Conservation (phyloP, 148 eudicot genomes). For the Simmondsia chinensis region DNA sequence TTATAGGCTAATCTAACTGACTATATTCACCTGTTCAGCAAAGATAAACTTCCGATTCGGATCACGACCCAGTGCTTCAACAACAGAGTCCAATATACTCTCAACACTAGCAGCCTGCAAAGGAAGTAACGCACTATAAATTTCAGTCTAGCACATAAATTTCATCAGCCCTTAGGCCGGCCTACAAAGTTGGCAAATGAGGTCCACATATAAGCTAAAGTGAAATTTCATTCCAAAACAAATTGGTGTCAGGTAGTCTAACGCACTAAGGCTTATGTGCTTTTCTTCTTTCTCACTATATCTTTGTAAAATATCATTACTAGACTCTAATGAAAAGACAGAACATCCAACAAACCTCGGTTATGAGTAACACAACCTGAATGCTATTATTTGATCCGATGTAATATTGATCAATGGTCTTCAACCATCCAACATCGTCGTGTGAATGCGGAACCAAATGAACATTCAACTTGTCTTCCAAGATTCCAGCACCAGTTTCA, state of each 20-base stretch:
- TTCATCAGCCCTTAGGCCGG: too few relatives aligned
- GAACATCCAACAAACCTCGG: background rate
- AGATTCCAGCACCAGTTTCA: conserved; percentile 44
- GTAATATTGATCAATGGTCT: conserved; percentile 94
- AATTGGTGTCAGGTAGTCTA: too few relatives aligned
- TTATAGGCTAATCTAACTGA: too few relatives aligned
- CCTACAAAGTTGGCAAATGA: too few relatives aligned
- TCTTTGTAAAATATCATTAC: too few relatives aligned
- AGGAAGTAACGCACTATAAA: background rate
- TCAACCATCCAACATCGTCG: conserved; percentile 98
- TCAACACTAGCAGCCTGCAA: conserved; percentile 84
- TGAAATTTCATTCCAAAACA: too few relatives aligned
- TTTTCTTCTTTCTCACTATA: too few relatives aligned
- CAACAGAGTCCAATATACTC: conserved; percentile 72
- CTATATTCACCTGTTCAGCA: conserved; percentile 73
- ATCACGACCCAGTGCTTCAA: conserved; percentile 48
- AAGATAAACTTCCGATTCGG: conserved; percentile 76
- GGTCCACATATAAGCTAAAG: too few relatives aligned
- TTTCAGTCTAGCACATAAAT: too few relatives aligned
- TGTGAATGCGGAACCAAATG: conserved; percentile 96
- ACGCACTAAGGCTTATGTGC: too few relatives aligned
- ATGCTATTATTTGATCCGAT: conserved; percentile 70
- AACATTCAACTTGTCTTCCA: conserved; percentile 72
- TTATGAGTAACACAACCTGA: conserved; percentile 70
- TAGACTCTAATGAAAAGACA: too few relatives aligned